Evolutionary conservation across 2,329 filamentous ascomycete genomes (phyloP).

Genomic region (Tolypocladium endophyticum): DNA sequence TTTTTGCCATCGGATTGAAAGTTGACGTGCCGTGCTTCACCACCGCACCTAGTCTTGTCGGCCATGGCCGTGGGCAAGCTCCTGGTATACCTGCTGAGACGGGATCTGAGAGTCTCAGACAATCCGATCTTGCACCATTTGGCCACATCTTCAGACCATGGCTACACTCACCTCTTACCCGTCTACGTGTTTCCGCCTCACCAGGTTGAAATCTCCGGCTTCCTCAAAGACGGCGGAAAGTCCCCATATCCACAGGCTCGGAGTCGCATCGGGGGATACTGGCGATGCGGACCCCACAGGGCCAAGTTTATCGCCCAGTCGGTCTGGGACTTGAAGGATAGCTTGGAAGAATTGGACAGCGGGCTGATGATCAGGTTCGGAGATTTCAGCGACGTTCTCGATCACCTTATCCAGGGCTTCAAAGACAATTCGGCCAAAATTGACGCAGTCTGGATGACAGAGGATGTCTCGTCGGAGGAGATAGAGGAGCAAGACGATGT

Average conservation of each 20-base stretch:
- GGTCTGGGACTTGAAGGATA: slow-evolving; percentile 60
- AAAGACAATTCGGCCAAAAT: slow-evolving; percentile 33
- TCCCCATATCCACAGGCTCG: slow-evolving; percentile 61
- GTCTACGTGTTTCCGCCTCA: slow-evolving; percentile 59
- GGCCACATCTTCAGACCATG: slow-evolving; percentile 35
- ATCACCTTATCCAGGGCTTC: slow-evolving; percentile 42
- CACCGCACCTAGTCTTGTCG: not conserved
- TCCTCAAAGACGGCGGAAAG: slow-evolving; percentile 41
- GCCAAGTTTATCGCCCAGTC: slow-evolving; percentile 63
- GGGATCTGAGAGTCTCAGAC: slow-evolving; percentile 63
- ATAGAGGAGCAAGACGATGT: slow-evolving; percentile 50
- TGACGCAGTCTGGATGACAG: slow-evolving; percentile 62
- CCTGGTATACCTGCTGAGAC: slow-evolving; percentile 60
- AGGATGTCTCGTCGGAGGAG: slow-evolving; percentile 61
- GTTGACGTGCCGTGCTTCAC: not conserved
- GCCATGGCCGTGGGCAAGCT: slow-evolving; percentile 33
- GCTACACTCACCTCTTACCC: slow-evolving; percentile 60
- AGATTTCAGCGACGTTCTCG: slow-evolving; percentile 45
- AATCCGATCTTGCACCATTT: slow-evolving; percentile 61
- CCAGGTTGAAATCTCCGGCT: slow-evolving; percentile 66
- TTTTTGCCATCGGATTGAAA: not conserved
- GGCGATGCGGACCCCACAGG: slow-evolving; percentile 63
- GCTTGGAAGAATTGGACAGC: slow-evolving; percentile 47
- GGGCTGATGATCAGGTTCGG: slow-evolving; percentile 57
- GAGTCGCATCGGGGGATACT: slow-evolving; percentile 55